Percentiles rank a stretch among this genome's conserved stretches.
These are phyloP conservation scores for Fagopyrum homotropicum DNA, from an alignment of 148 eudicot genomes.

Conservation along the genomic window DNA sequence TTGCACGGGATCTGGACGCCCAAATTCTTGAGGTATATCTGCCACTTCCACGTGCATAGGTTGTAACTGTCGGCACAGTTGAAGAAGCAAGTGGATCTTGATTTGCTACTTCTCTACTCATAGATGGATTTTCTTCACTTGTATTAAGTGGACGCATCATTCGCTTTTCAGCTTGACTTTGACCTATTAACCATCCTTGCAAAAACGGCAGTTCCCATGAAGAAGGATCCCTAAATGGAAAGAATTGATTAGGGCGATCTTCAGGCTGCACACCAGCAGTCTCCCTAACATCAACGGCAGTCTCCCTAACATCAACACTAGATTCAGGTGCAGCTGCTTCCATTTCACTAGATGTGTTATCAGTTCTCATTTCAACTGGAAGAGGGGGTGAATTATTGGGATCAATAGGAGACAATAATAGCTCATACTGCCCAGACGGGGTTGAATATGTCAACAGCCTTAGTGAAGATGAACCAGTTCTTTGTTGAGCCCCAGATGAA, in stretches of 20 bases:
- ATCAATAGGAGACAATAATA: slow-evolving; percentile 72
- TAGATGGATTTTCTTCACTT: slow-evolving; percentile 35
- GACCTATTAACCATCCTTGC: slow-evolving; percentile 98
- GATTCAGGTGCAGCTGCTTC: slow-evolving; percentile 36
- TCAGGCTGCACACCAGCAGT: slow-evolving; percentile 56
- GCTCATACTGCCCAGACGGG: slow-evolving; percentile 92
- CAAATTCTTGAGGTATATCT: slow-evolving; percentile 47
- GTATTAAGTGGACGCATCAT: slow-evolving; percentile 44
- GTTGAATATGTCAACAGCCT: slow-evolving; percentile 90
- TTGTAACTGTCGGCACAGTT: slow-evolving; percentile 24
- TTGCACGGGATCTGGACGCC: slow-evolving; percentile 40
- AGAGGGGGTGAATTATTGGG: slow-evolving; percentile 37
- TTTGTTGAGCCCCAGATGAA: slow-evolving; percentile 36
- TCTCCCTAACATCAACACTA: slow-evolving; percentile 49
- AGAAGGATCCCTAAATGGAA: slow-evolving; percentile 71
- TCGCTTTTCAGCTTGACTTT: slow-evolving; percentile 88
- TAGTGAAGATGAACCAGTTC: slow-evolving; percentile 57
- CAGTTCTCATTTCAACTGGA: slow-evolving; percentile 39
- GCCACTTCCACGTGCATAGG: slow-evolving; percentile 28
- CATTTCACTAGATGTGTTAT: slow-evolving; percentile 33
- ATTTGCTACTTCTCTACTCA: slow-evolving; percentile 26
- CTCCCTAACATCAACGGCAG: slow-evolving; percentile 36
- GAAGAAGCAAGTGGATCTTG: slow-evolving; percentile 28
- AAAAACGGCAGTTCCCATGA: slow-evolving; percentile 89
- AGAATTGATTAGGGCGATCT: slow-evolving; percentile 56